Conservation (phyloP, 2,329 filamentous ascomycete species). For the Hymenoscyphus repandus region DNA sequence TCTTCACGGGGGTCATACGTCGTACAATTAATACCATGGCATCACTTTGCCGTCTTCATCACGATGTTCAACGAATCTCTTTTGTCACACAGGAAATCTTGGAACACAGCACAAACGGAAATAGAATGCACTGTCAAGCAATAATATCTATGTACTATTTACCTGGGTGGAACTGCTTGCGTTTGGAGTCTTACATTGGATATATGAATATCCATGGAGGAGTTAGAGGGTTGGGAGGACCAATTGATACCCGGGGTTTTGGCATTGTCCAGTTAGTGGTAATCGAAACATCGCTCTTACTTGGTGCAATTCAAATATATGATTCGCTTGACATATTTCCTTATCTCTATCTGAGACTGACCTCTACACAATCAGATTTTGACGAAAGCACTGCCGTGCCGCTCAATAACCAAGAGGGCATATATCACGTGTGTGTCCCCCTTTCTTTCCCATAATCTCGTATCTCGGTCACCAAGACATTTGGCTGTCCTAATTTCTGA, state of each 20-base stretch:
- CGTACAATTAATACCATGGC: neutral
- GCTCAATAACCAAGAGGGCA: no score
- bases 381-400: no score
- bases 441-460: no score
- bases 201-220: neutral
- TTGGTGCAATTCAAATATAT: no score
- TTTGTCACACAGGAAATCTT: neutral
- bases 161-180: no score
- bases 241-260: neutral
- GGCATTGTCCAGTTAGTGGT: neutral
- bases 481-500: no score
- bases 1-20: neutral
- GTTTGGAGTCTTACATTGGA: neutral
- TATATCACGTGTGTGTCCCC: no score
- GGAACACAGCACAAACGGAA: neutral
- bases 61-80: neutral
- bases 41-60: neutral
- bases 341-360: no score
- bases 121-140: neutral
- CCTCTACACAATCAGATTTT: no score
- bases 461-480: no score
- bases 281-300: neutral
- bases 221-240: neutral
- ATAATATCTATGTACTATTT: neutral
- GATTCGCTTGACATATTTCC: no score